phyloP scores from a whole-genome alignment of 2,329 filamentous ascomycete genomes.

The Scorias spongiosa region DNA sequence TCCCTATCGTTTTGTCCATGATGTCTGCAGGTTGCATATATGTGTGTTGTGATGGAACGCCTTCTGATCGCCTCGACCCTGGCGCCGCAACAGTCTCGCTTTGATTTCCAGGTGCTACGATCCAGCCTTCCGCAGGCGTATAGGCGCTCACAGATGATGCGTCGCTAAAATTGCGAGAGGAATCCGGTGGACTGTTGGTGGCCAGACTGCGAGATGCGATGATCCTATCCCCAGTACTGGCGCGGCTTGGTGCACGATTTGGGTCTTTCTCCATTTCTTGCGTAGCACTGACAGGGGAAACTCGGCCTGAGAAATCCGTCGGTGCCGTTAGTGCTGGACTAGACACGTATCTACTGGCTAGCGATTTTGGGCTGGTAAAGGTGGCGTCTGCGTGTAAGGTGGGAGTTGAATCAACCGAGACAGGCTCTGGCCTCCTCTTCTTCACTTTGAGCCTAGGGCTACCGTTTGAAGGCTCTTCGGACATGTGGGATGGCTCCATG shows the following conservation, averaged over 20 bases:
- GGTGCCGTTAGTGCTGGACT: background rate
- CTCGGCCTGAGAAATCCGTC: conserved; percentile 1
- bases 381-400: conserved; percentile 9
- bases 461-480: conserved; percentile 11
- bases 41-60: conserved; percentile 18
- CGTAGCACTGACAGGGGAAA: conserved; percentile 3
- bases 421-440: conserved; percentile 11
- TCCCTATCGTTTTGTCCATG: background rate
- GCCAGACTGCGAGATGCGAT: conserved; percentile 5
- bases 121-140: conserved; percentile 12
- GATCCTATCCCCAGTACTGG: conserved; percentile 18
- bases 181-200: conserved; percentile 1
- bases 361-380: conserved; percentile 1
- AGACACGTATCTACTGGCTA: background rate
- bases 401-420: conserved; percentile 6
- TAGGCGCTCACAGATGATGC: conserved; percentile 10
- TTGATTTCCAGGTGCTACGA: conserved; percentile 1
- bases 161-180: conserved; percentile 13
- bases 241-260: conserved; percentile 9
- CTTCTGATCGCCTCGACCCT: conserved; percentile 10
- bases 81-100: conserved; percentile 5
- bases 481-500: conserved; percentile 32
- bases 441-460: conserved; percentile 26
- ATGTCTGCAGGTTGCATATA: conserved; percentile 14
- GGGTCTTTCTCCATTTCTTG: background rate